Percentiles rank a stretch among this genome's conserved stretches.
Conservation (phyloP, 73 alveolate species). For the Halteria grandinella region DNA sequence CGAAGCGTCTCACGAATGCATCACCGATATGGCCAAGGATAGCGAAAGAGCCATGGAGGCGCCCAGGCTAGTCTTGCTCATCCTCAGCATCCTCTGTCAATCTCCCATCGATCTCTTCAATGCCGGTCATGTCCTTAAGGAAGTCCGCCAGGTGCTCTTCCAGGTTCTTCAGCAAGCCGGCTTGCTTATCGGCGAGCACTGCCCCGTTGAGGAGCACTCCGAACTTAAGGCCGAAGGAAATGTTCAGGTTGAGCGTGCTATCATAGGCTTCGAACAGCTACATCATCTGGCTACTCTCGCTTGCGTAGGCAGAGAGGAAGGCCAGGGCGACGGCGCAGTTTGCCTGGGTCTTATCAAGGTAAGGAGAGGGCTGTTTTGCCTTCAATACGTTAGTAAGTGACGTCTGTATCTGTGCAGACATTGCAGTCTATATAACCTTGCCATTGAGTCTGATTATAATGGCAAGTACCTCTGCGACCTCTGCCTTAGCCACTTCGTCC, state of each 20-base stretch:
- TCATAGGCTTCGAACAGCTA: constrained; percentile 25
- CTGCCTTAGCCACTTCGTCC: constrained; percentile 22
- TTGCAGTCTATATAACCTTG: constrained; percentile 46
- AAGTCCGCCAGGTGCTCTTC: background rate
- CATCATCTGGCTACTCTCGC: background rate
- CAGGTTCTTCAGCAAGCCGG: background rate
- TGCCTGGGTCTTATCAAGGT: constrained; percentile 31
- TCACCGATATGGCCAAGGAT: constrained; percentile 43
- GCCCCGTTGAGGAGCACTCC: constrained; percentile 35
- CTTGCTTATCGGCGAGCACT: background rate
- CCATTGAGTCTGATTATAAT: constrained; percentile 39
- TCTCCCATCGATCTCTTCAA: constrained; percentile 35
- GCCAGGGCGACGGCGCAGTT: constrained; percentile 45
- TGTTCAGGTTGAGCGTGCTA: background rate
- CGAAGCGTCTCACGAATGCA: constrained; percentile 38
- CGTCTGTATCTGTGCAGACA: constrained; percentile 5
- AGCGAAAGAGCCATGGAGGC: constrained; percentile 23
- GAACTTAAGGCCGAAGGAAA: constrained; percentile 19
- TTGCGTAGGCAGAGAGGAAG: constrained; percentile 24
- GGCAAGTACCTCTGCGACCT: constrained; percentile 50
- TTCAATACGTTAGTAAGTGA: constrained; percentile 1
- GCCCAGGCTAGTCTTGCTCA: background rate
- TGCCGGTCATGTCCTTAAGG: constrained; percentile 30
- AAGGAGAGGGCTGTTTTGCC: constrained; percentile 11
- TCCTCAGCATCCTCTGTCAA: background rate